phyloP scores from a whole-genome alignment of 495 filamentous ascomycete species.

The Choiromyces venosus region DNA sequence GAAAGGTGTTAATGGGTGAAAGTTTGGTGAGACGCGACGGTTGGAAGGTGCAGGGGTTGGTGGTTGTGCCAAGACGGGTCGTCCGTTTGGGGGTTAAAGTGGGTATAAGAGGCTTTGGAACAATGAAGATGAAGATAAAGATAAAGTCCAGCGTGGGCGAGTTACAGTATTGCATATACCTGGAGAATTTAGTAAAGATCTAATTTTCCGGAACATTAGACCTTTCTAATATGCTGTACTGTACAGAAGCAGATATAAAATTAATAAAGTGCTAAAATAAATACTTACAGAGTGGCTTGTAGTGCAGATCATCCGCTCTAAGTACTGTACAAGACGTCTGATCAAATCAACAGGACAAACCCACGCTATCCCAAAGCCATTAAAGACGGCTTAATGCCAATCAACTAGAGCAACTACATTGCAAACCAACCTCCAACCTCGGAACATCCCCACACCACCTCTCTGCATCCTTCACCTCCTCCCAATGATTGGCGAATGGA shows the following conservation, averaged over 20 bases:
- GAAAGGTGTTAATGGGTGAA: neutral
- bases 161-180: no score
- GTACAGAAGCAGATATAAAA: neutral
- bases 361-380: neutral
- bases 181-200: neutral
- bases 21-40: neutral
- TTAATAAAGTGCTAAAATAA: neutral
- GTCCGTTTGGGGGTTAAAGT: neutral
- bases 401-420: slow-evolving; percentile 68
- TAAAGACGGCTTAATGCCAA: neutral
- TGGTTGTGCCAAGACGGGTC: neutral
- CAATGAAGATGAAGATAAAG: neutral
- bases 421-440: slow-evolving; percentile 65
- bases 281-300: neutral
- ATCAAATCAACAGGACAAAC: neutral
- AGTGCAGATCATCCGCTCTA: neutral
- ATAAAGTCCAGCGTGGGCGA: no score
- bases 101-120: neutral
- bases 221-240: neutral
- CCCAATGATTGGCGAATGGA: slow-evolving; percentile 81
- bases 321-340: neutral
- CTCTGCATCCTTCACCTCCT: slow-evolving; percentile 62
- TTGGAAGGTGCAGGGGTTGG: neutral
- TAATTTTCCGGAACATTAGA: neutral
- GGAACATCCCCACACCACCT: slow-evolving; percentile 88